Conservation (phyloP, 129 eudicot genomes). For the Flaveria trinervia region DNA sequence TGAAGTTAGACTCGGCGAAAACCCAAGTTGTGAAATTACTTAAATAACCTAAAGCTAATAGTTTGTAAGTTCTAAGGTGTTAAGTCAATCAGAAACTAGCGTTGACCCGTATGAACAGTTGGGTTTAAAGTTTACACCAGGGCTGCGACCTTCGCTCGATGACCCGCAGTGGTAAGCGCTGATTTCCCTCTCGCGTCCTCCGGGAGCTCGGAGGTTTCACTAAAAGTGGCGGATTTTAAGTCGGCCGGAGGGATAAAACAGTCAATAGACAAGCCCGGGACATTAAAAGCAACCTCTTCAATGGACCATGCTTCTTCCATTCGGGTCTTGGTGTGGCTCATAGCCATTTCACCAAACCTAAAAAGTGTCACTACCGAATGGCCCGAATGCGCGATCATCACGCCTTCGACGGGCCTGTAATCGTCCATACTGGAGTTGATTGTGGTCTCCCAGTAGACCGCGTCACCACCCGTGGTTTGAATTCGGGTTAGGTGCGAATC, state of each 20-base stretch:
- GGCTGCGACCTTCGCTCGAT: constrained; percentile 86
- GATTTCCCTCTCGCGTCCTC: constrained; percentile 61
- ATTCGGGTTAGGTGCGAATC: constrained; percentile 90
- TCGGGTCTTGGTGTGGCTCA: constrained; percentile 85
- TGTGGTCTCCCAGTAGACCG: constrained; percentile 86
- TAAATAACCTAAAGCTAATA: constrained; percentile 36
- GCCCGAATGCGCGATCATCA: constrained; percentile 92
- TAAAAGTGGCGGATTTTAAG: constrained; percentile 50
- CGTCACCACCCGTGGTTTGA: constrained; percentile 79
- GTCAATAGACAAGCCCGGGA: constrained; percentile 80
- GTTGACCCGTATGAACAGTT: constrained; percentile 62
- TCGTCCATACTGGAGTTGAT: constrained; percentile 79
- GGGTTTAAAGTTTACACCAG: constrained; percentile 43
- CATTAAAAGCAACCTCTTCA: constrained; percentile 84
- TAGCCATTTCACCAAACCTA: constrained; percentile 81
- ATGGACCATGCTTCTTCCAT: constrained; percentile 98
- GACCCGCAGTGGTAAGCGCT: constrained; percentile 33
- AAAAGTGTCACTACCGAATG: constrained; percentile 78
- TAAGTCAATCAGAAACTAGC: constrained; percentile 60
- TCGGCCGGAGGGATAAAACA: constrained; percentile 95
- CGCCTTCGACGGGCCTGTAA: constrained; percentile 79
- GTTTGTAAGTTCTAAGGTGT: constrained; percentile 48
- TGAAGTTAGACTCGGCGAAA: constrained; percentile 26
- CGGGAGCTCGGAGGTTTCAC: constrained; percentile 60
- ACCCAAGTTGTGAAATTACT: constrained; percentile 30